Conservation (phyloP, 768 basidiomycete genomes). For the Agaricus blazei region DNA sequence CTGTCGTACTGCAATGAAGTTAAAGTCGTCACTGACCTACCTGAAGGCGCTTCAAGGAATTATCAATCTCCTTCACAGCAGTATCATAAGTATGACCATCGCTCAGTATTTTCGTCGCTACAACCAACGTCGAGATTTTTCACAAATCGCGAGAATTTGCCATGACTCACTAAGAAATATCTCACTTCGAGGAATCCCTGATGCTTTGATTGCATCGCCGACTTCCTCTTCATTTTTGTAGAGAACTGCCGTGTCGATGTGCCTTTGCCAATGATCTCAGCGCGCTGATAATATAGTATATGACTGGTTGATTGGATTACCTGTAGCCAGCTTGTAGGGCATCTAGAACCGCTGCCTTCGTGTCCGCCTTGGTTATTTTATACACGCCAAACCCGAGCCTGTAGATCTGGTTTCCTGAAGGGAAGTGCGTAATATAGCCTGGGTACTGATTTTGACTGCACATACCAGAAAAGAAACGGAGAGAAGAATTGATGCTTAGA, state of each 20-base stretch:
- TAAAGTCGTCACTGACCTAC: constrained; percentile 6
- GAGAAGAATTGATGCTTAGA: constrained; percentile 16
- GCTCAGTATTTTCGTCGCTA: constrained; percentile 10
- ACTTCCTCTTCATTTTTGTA: constrained; percentile 14
- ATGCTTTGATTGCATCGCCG: constrained; percentile 10
- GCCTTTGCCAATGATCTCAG: constrained; percentile 19
- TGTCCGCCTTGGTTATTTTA: constrained; percentile 2
- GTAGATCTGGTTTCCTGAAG: constrained; percentile 11
- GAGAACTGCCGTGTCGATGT: constrained; percentile 13
- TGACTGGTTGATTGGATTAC: not conserved
- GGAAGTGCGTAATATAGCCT: not conserved
- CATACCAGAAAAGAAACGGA: constrained; percentile 21
- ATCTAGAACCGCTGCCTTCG: constrained; percentile 7
- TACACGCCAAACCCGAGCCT: constrained; percentile 14
- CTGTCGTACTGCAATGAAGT: not conserved
- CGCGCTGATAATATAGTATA: too few relatives aligned
- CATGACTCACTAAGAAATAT: constrained; percentile 12
- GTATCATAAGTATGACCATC: constrained; percentile 6
- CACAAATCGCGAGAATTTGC: not conserved
- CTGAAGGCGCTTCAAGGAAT: constrained; percentile 7
- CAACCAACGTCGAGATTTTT: not conserved
- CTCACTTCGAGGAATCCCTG: constrained; percentile 9
- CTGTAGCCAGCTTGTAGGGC: constrained; percentile 13
- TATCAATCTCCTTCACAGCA: constrained; percentile 7
- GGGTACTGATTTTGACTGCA: not conserved